A percentile compares a stretch with the other conserved stretches of the same genome.
These are phyloP conservation scores for Passiflora organensis DNA, from an alignment of 345 rosid species.

Conservation along the genomic window DNA sequence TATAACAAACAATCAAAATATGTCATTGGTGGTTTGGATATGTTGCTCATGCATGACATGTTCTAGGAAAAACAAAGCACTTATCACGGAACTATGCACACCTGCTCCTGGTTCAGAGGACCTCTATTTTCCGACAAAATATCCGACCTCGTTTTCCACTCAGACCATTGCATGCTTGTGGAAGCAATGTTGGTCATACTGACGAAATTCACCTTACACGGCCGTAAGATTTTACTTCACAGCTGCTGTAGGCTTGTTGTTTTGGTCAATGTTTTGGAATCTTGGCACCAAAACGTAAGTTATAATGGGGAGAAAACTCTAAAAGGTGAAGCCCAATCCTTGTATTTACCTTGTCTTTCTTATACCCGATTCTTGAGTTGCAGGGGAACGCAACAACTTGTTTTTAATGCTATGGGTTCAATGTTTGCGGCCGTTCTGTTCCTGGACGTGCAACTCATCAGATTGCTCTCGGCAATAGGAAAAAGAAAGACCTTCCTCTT, in stretches of 20 bases:
- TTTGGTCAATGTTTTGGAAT: constrained; percentile 24
- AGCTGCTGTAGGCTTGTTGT: constrained; percentile 16
- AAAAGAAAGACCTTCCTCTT: no score
- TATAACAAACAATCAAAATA: background rate
- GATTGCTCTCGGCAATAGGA: constrained; percentile 78
- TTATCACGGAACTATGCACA: constrained; percentile 13
- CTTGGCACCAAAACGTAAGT: constrained; percentile 20
- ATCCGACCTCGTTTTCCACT: constrained; percentile 11
- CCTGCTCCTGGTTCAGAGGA: constrained; percentile 18
- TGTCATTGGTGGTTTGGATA: background rate
- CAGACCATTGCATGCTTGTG: constrained; percentile 20
- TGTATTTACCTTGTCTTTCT: background rate
- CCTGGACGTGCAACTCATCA: constrained; percentile 65
- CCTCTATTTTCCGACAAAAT: constrained; percentile 16
- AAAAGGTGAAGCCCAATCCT: background rate
- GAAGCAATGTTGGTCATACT: constrained; percentile 25
- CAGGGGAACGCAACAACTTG: constrained; percentile 44
- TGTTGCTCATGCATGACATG: background rate
- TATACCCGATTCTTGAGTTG: background rate
- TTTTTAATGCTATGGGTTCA: constrained; percentile 68
- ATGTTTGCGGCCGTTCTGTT: constrained; percentile 67
- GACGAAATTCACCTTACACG: constrained; percentile 22
- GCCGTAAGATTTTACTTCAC: constrained; percentile 24
- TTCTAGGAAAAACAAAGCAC: constrained; percentile 42
- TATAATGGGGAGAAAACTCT: background rate